These are phyloP conservation scores for Sordaria brevicollis DNA, from an alignment of 495 filamentous ascomycete genomes.

Conservation along the genomic window DNA sequence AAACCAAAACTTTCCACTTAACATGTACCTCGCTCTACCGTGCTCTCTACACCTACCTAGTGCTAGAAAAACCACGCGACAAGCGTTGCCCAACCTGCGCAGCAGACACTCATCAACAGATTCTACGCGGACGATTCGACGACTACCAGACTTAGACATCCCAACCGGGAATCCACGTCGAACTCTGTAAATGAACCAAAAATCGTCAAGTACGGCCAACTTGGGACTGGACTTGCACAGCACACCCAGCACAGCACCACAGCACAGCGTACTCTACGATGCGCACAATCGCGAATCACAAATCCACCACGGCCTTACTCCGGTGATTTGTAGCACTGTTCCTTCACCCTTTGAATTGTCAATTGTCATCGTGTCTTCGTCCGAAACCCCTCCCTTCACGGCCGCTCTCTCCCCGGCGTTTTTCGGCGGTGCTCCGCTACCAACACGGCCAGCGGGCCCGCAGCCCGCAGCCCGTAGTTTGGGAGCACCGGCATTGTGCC, in stretches of 20 bases:
- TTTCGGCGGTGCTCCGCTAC: neutral
- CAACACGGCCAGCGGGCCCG: neutral
- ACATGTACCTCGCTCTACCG: neutral
- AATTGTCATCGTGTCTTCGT: neutral
- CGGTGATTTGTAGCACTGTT: constrained; percentile 17
- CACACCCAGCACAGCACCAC: too few species aligned
- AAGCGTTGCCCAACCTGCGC: neutral
- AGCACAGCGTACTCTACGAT: neutral
- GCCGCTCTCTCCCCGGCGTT: neutral
- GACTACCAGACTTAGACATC: neutral
- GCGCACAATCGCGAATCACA: neutral
- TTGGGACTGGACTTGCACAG: neutral
- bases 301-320: constrained; percentile 20
- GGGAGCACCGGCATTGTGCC: neutral
- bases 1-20: neutral
- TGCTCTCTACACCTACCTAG: too few species aligned
- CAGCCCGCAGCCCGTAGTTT: neutral
- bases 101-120: neutral
- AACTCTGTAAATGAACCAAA: neutral
- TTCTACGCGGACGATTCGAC: neutral
- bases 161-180: neutral
- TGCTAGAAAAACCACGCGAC: too few species aligned
- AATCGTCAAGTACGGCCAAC: neutral
- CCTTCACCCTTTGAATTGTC: neutral
- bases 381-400: neutral